A percentile compares a stretch with the other conserved stretches of the same genome.
phyloP scores from a whole-genome alignment of 176 grass and related monocot genomes.

The Bolboschoenus planiculmis region DNA sequence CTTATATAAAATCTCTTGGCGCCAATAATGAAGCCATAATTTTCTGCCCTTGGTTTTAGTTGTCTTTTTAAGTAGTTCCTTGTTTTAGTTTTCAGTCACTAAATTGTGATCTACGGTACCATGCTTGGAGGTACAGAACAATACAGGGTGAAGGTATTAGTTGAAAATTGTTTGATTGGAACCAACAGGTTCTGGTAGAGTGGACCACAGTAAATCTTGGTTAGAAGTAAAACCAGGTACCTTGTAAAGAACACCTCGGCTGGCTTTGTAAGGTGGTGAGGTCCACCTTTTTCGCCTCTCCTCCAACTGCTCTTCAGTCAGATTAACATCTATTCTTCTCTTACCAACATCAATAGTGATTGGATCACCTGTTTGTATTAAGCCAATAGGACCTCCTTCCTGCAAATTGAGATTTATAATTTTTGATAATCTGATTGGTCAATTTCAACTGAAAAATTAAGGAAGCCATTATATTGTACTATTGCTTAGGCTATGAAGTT shows the following conservation, averaged over 20 bases:
- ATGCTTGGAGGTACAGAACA: not conserved
- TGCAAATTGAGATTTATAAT: constrained; percentile 24
- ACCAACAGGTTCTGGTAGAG: not conserved
- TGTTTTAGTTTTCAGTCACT: not conserved
- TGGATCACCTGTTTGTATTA: constrained; percentile 69
- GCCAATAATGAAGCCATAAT: not conserved
- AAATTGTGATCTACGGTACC: not conserved
- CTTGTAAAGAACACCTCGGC: constrained; percentile 71
- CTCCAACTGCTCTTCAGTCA: constrained; percentile 53
- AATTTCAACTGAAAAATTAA: not conserved
- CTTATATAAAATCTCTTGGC: not conserved
- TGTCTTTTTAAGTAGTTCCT: not conserved
- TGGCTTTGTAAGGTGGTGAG: constrained; percentile 40
- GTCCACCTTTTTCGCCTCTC: constrained; percentile 70
- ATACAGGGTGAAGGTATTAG: not conserved
- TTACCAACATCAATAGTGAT: constrained; percentile 79
- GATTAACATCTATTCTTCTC: constrained; percentile 63
- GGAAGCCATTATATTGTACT: constrained; percentile 7
- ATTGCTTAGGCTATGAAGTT: not conserved
- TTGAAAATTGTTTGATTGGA: not conserved
- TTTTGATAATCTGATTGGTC: constrained; percentile 25
- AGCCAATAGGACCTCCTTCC: constrained; percentile 88
- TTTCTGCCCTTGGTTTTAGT: not conserved
- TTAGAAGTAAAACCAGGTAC: constrained; percentile 22
- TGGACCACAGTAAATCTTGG: not conserved